Conservation (phyloP, 768 basidiomycete genomes). For the Clitopilus hobsonii region DNA sequence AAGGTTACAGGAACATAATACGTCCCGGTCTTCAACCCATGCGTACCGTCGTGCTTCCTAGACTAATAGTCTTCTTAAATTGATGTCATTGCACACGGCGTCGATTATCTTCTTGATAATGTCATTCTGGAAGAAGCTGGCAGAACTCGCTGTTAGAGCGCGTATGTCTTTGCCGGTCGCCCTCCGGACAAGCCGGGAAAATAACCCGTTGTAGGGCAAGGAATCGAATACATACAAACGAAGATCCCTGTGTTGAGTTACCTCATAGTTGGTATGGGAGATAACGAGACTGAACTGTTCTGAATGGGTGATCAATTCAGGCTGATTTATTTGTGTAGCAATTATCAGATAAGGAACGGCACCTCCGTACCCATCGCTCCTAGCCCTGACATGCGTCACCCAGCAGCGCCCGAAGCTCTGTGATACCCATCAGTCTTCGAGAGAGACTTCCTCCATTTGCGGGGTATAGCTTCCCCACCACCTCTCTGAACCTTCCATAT, state of each 20-base stretch:
- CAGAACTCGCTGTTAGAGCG: not conserved
- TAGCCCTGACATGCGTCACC: constrained; percentile 27
- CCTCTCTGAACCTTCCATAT: constrained; percentile 71
- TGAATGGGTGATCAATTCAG: too few relatives aligned
- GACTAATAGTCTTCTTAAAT: constrained; percentile 4
- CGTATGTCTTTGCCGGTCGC: not conserved
- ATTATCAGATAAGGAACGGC: not conserved
- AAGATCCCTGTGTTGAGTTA: not conserved
- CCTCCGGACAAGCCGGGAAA: not conserved
- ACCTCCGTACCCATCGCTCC: not conserved
- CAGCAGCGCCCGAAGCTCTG: constrained; percentile 34
- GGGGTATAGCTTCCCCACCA: constrained; percentile 45
- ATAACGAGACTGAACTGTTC: too few relatives aligned
- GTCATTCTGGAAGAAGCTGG: not conserved
- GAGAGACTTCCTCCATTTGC: constrained; percentile 21
- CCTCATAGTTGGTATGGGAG: too few relatives aligned
- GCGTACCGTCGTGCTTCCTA: not conserved
- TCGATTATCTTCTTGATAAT: not conserved
- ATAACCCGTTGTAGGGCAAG: not conserved
- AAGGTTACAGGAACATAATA: not conserved
- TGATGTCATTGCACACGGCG: not conserved
- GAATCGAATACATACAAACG: not conserved
- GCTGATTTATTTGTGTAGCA: too few relatives aligned
- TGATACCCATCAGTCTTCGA: constrained; percentile 26
- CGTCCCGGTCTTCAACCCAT: not conserved